These are phyloP conservation scores for Cladosporium sp. DNA, from an alignment of 2,329 filamentous ascomycete genomes.

Conservation along the genomic window DNA sequence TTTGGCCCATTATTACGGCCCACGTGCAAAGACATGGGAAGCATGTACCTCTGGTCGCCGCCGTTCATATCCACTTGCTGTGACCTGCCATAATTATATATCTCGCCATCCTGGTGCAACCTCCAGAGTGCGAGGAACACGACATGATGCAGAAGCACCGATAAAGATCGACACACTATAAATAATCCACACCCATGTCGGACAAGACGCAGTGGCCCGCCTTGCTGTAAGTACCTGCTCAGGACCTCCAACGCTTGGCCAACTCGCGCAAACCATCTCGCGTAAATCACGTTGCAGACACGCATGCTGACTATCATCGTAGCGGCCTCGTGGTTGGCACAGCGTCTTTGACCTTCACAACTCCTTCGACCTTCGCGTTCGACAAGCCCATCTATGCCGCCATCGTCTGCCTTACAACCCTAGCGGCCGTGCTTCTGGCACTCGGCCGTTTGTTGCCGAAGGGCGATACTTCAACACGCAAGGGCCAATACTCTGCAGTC, in stretches of 20 bases:
- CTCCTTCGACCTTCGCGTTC: conserved; percentile 29
- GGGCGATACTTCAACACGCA: conserved; percentile 18
- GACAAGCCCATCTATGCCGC: conserved; percentile 45
- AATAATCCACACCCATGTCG: too few species aligned
- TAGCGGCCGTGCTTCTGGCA: conserved; percentile 35
- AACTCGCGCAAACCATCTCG: too few species aligned
- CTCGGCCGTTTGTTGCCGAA: conserved; percentile 31
- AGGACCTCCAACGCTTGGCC: neutral
- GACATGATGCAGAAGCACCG: neutral
- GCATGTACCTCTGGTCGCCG: too few species aligned
- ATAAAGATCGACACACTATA: neutral
- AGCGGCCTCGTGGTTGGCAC: conserved; percentile 29
- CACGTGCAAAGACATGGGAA: too few species aligned
- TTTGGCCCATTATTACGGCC: too few species aligned
- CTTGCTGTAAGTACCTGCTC: conserved; percentile 9
- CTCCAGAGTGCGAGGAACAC: neutral
- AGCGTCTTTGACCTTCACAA: conserved; percentile 20
- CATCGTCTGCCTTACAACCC: conserved; percentile 37
- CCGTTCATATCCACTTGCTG: too few species aligned
- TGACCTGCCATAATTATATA: too few species aligned
- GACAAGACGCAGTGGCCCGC: conserved; percentile 6
- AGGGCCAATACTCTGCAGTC: conserved; percentile 23
- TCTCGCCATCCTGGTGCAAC: too few species aligned
- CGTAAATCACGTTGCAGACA: neutral
- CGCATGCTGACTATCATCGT: neutral